Conservation (phyloP, 2,329 filamentous ascomycete species). For the Phialemonium atrogriseum region DNA sequence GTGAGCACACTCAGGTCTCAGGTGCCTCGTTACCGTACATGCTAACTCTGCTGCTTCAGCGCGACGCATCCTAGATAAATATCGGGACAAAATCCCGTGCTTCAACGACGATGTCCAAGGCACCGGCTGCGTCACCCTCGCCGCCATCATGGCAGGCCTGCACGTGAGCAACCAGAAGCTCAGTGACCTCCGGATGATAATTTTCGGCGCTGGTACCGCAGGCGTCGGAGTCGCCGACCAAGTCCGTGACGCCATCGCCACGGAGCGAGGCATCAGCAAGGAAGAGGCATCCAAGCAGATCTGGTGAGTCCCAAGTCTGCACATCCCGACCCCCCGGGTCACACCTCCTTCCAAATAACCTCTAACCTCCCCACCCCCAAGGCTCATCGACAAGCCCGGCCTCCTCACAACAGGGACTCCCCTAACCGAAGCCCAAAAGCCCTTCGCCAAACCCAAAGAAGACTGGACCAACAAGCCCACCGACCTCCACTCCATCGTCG, state of each 20-base stretch:
- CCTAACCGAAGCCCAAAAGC: slow-evolving; percentile 57
- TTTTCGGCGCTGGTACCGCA: slow-evolving; percentile 76
- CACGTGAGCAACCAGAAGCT: slow-evolving; percentile 61
- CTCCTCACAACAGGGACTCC: slow-evolving; percentile 49
- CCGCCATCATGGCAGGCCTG: slow-evolving; percentile 69
- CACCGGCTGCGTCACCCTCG: slow-evolving; percentile 79
- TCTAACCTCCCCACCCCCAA: slow-evolving; percentile 25
- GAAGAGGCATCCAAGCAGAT: slow-evolving; percentile 75
- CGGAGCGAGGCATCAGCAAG: slow-evolving; percentile 56
- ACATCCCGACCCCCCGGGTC: background rate
- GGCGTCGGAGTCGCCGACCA: slow-evolving; percentile 83
- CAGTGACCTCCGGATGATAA: slow-evolving; percentile 59
- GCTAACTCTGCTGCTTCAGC: slow-evolving; percentile 30
- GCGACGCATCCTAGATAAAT: slow-evolving; percentile 66
- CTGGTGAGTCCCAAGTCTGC: slow-evolving; percentile 41
- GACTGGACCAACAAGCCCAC: slow-evolving; percentile 54
- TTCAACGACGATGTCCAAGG: slow-evolving; percentile 93
- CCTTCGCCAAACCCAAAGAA: slow-evolving; percentile 54
- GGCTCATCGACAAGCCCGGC: slow-evolving; percentile 76
- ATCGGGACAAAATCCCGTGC: slow-evolving; percentile 65
- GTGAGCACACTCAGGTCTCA: too few relatives aligned
- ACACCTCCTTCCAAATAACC: slow-evolving; percentile 3
- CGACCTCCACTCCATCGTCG: slow-evolving; percentile 58
- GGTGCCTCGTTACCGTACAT: too few relatives aligned
- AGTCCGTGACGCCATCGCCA: slow-evolving; percentile 67